phyloP scores from a whole-genome alignment of 306 rosid species.

The Macrotyloma uniflorum region DNA sequence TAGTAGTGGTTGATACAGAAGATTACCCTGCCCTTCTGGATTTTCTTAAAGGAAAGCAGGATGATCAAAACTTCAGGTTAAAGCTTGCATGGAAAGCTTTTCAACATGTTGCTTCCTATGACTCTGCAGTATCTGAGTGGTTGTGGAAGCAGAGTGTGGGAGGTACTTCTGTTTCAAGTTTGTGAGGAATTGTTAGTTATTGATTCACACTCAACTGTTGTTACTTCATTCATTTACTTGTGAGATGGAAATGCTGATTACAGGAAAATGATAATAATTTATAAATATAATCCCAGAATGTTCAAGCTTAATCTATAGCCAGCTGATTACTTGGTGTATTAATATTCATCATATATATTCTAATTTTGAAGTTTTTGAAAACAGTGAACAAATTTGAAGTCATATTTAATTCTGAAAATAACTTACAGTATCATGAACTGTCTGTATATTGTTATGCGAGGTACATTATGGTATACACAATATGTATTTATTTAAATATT shows the following conservation, averaged over 20 bases:
- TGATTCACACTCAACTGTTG: not conserved
- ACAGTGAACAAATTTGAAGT: not conserved
- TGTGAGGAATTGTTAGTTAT: not conserved
- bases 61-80: conserved; percentile 68
- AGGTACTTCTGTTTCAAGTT: conserved; percentile 49
- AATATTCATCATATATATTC: not conserved
- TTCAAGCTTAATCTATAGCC: not conserved
- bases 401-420: not conserved
- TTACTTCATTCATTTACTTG: not conserved
- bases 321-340: not conserved
- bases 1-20: conserved; percentile 90
- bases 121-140: conserved; percentile 96
- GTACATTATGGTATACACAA: not conserved
- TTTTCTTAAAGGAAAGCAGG: conserved; percentile 67
- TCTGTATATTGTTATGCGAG: not conserved
- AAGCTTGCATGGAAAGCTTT: conserved; percentile 97
- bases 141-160: conserved; percentile 84
- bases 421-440: not conserved
- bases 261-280: not conserved
- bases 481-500: conserved; percentile 19
- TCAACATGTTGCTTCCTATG: conserved; percentile 88
- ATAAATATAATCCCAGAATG: not conserved
- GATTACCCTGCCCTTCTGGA: conserved; percentile 80
- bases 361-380: conserved; percentile 15
- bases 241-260: conserved; percentile 3